Evolutionary conservation across 805 yeast species (phyloP).

Genomic region (Ogataea philodendri): DNA sequence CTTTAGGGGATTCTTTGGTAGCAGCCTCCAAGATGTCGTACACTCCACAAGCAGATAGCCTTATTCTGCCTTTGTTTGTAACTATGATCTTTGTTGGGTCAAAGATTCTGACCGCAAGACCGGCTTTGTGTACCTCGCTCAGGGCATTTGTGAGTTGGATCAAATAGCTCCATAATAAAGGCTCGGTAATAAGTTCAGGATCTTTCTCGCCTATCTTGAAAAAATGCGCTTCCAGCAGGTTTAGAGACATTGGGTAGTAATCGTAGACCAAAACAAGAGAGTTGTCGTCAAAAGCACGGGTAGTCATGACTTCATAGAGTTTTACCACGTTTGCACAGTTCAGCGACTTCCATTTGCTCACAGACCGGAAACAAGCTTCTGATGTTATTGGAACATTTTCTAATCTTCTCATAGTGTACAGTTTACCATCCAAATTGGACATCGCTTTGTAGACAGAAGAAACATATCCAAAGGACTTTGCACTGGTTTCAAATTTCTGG

Average conservation of each 20-base stretch:
- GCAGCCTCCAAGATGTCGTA: constrained; percentile 55
- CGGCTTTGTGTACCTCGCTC: constrained; percentile 60
- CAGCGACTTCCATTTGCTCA: constrained; percentile 66
- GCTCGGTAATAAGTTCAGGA: constrained; percentile 57
- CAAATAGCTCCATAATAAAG: constrained; percentile 70
- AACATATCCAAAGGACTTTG: constrained; percentile 49
- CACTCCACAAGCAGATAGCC: constrained; percentile 70
- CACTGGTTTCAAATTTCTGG: constrained; percentile 38
- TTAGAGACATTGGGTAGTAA: constrained; percentile 73
- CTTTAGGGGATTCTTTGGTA: constrained; percentile 30
- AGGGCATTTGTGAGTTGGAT: constrained; percentile 74
- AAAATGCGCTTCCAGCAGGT: constrained; percentile 68
- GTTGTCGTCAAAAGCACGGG: constrained; percentile 78
- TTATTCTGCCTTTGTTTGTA: constrained; percentile 67
- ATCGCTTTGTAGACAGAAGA: constrained; percentile 75
- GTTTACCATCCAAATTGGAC: constrained; percentile 72
- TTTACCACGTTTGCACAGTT: constrained; percentile 59
- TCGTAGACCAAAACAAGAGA: constrained; percentile 80
- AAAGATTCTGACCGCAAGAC: constrained; percentile 60
- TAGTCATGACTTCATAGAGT: constrained; percentile 79
- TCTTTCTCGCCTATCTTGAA: constrained; percentile 38
- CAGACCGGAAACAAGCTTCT: constrained; percentile 57
- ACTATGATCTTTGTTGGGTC: constrained; percentile 69
- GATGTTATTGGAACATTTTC: constrained; percentile 56
- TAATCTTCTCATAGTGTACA: constrained; percentile 73